Base-by-base conservation (phyloP, 1,139 yeast species). In the Arxiozyma telluris region DNA sequence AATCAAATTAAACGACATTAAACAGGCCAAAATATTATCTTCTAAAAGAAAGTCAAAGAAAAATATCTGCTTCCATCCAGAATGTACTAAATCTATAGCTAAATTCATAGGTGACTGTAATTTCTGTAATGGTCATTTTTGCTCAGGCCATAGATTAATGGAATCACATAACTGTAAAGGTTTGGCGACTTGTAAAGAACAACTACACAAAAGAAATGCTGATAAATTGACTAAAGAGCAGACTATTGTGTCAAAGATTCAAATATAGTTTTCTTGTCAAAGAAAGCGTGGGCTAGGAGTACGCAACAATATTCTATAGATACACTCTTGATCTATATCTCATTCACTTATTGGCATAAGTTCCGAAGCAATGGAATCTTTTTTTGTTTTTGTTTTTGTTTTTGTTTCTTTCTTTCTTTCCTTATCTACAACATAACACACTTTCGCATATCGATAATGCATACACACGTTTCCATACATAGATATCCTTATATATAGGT, bases 71-170 rank as follows among this genome's bases (percentile, higher is more conserved):
- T 74, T 83, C 27, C 82, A 82, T 70, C 73, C 72, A 50, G 69
- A 74, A 47, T 89, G 96, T 70, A 74, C 77, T 39, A 77, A 86
- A 18, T 75, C 81, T 4, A 89, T 93, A 0, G 78, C 88, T 56
- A 80, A 95, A 59, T 86, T 89, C 73, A 94, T 87, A 44, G 96
- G 96, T 44, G 90, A 85, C 69, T 90, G 97, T 70, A 79, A 83
- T 55, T 87, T 84, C 66, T 90, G 96, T 69, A 82, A 82, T 53
- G 96, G 96, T 48, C 86, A 84, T 66, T 89, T 82, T 69, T 89
- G 97, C 71, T 87, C 94, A 44, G 85, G 85, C 65, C 97, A 89
- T 72, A 77, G 97, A 57, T 76, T 90, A 56, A 76, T 89, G 71
- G 97, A 89, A 70, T 89, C 85, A 69, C 97, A 89, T 71, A 71